phyloP scores from a whole-genome alignment of 2,329 filamentous ascomycete genomes.

The Septoria linicola region DNA sequence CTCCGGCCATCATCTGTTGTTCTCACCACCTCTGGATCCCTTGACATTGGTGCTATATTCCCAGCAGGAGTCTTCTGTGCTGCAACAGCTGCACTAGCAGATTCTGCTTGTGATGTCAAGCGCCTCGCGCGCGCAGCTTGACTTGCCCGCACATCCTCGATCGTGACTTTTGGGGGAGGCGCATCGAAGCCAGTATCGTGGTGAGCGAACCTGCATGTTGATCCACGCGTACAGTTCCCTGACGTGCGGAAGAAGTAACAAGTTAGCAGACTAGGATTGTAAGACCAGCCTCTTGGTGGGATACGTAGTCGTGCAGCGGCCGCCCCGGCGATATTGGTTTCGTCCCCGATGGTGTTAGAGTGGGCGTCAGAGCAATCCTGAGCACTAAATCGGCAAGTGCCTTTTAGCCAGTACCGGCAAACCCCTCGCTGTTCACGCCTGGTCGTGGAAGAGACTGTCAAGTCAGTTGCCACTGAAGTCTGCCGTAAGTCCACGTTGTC shows the following conservation, averaged over 20 bases:
- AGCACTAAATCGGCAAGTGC: conserved; percentile 10
- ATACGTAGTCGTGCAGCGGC: neutral
- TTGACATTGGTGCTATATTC: conserved; percentile 6
- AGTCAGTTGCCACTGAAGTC: neutral
- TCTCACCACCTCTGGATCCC: conserved; percentile 1
- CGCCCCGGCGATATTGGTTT: neutral
- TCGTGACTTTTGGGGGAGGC: conserved; percentile 1
- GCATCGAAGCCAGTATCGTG: conserved; percentile 21
- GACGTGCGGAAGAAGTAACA: neutral
- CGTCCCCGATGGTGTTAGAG: conserved; percentile 2
- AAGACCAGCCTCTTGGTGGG: neutral
- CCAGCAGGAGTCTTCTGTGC: too few species aligned
- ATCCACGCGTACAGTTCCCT: conserved; percentile 9
- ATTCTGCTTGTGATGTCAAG: neutral
- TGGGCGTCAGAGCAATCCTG: conserved; percentile 12
- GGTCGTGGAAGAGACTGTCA: neutral
- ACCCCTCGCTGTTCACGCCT: conserved; percentile 3
- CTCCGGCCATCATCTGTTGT: neutral
- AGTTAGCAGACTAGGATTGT: neutral
- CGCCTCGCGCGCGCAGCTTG: neutral
- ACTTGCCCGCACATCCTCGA: conserved; percentile 6
- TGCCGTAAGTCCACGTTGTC: neutral
- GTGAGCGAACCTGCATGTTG: conserved; percentile 30
- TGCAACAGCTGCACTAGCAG: neutral
- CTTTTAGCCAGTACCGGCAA: conserved; percentile 16